Evolutionary conservation across 768 basidiomycete genomes (phyloP).

Genomic region (Suillus subalutaceus): DNA sequence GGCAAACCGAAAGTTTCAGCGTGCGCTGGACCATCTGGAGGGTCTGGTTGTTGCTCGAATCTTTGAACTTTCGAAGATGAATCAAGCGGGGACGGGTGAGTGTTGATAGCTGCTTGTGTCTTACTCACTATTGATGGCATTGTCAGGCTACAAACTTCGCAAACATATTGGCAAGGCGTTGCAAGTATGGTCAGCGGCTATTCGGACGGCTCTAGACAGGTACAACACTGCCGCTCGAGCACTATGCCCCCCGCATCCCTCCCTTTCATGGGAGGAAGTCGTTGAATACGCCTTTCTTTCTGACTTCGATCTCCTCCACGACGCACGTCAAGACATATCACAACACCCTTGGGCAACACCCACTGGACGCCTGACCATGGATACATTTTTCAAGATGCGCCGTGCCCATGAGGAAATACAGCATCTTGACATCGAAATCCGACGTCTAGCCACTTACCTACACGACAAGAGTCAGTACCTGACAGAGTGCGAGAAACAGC

Average conservation of each 20-base stretch:
- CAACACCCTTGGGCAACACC: too few species aligned
- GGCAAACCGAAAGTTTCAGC: slow-evolving; percentile 9
- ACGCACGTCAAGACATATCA: slow-evolving; percentile 17
- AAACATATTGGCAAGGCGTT: slow-evolving; percentile 15
- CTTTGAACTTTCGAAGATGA: slow-evolving; percentile 25
- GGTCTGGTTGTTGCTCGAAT: slow-evolving; percentile 18
- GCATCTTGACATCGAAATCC: too few species aligned
- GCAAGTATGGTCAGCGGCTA: slow-evolving; percentile 11
- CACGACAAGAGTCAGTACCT: too few species aligned
- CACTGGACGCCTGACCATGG: too few species aligned
- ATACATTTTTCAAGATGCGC: too few species aligned
- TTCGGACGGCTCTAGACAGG: slow-evolving; percentile 19
- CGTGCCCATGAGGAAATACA: too few species aligned
- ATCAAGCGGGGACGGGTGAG: slow-evolving; percentile 28
- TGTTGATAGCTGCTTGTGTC: not conserved
- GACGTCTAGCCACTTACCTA: too few species aligned
- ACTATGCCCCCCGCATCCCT: not conserved
- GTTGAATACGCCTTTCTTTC: slow-evolving; percentile 20
- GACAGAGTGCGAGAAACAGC: too few species aligned
- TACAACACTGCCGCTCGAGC: slow-evolving; percentile 6
- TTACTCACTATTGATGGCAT: too few species aligned
- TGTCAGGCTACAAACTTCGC: slow-evolving; percentile 5
- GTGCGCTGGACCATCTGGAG: slow-evolving; percentile 20
- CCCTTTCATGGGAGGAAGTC: slow-evolving; percentile 22
- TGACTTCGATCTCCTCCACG: slow-evolving; percentile 22